phyloP scores from a whole-genome alignment of 2,329 filamentous ascomycete genomes.

The Talaromyces sp. region DNA sequence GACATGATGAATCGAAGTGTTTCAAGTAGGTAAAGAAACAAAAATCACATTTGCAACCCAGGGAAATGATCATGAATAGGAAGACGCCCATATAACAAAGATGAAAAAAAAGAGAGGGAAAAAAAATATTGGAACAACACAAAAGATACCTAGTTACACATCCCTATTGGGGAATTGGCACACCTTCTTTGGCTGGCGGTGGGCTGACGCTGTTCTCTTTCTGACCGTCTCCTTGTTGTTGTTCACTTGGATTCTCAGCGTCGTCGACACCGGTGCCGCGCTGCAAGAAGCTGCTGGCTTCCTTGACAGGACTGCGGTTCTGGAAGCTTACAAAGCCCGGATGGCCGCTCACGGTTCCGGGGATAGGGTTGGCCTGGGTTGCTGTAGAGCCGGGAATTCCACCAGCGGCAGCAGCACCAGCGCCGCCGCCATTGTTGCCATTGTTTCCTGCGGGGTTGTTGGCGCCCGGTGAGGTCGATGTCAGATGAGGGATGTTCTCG shows the following conservation, averaged over 20 bases:
- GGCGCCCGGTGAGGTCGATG: constrained; percentile 52
- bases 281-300: constrained; percentile 81
- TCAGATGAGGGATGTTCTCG: constrained; percentile 89
- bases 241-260: constrained; percentile 19
- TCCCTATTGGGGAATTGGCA: constrained; percentile 58
- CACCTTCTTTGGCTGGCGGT: constrained; percentile 45
- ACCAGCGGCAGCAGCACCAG: neutral
- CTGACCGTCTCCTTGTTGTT: constrained; percentile 34
- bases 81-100: neutral
- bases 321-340: constrained; percentile 40
- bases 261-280: constrained; percentile 58
- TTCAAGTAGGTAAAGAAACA: neutral
- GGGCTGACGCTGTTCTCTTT: constrained; percentile 45
- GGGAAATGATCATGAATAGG: neutral
- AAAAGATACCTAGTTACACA: constrained; percentile 10
- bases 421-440: constrained; percentile 11
- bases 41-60: neutral
- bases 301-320: constrained; percentile 79
- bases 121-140: too few relatives aligned
- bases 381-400: constrained; percentile 6
- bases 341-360: constrained; percentile 38
- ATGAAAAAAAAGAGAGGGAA: too few relatives aligned
- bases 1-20: constrained; percentile 2
- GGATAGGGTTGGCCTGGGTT: constrained; percentile 34
- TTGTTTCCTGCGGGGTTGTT: constrained; percentile 29